Evolutionary conservation across 140 eudicot genomes (phyloP).

Genomic region (Anethum foeniculum): DNA sequence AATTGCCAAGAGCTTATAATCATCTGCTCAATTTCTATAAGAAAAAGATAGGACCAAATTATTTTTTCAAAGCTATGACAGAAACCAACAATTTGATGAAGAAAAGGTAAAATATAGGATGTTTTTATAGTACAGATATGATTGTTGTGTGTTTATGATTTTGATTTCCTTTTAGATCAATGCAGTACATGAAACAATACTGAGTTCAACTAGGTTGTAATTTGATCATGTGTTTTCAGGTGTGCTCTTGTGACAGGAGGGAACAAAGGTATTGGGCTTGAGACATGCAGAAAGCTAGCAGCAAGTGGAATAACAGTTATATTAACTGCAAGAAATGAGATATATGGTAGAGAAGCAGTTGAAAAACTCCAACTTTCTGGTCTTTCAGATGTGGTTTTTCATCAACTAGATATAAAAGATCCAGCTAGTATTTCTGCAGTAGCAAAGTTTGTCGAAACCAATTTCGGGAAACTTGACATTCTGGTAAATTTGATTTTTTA

Average conservation of each 20-base stretch:
- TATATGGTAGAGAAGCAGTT: slow-evolving; percentile 6
- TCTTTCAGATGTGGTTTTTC: slow-evolving; percentile 5
- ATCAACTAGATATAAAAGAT: slow-evolving; percentile 16
- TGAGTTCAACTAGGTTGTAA: background rate
- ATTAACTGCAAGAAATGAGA: slow-evolving; percentile 18
- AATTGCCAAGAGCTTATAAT: background rate
- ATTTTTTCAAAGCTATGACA: background rate
- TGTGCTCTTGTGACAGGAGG: slow-evolving; percentile 20
- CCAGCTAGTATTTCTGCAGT: slow-evolving; percentile 3
- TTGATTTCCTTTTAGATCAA: background rate
- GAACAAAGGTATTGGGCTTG: slow-evolving; percentile 18
- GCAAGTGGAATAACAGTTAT: slow-evolving; percentile 13
- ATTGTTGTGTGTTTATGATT: background rate
- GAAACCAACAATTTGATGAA: background rate
- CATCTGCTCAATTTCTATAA: background rate
- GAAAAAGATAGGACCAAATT: background rate
- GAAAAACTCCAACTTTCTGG: slow-evolving; percentile 8
- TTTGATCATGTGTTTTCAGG: background rate
- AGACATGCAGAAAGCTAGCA: slow-evolving; percentile 15
- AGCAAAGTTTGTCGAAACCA: slow-evolving; percentile 8
- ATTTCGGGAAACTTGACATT: slow-evolving; percentile 17
- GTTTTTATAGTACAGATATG: background rate
- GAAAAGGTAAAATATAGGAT: background rate
- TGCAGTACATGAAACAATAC: background rate
- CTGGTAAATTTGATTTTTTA: background rate